Conservation (phyloP, 805 yeast genomes). For the Blastobotrys peoriensis region DNA sequence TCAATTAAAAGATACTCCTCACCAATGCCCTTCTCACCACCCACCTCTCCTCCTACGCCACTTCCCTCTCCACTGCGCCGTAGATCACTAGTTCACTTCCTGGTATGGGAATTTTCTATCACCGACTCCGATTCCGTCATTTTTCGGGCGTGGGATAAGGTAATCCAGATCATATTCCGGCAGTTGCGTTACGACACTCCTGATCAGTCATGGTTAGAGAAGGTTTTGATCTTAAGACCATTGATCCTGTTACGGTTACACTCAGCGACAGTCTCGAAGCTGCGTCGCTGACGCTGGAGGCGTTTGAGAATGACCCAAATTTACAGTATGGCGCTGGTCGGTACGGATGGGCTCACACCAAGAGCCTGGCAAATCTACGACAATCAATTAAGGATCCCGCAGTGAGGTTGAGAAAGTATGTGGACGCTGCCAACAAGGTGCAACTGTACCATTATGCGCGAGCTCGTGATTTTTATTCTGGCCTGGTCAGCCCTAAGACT, state of each 20-base stretch:
- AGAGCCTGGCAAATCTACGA: not conserved
- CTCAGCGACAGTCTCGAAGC: not conserved
- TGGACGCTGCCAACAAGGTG: not conserved
- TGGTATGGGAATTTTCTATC: no score
- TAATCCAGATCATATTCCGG: no score
- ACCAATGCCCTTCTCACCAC: not conserved
- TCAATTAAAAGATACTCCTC: not conserved
- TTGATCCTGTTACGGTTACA: not conserved
- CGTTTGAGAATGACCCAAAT: not conserved
- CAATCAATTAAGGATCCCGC: not conserved
- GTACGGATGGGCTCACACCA: not conserved
- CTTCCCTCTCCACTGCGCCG: no score
- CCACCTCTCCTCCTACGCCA: not conserved
- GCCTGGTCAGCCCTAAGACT: not conserved
- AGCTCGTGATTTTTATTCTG: not conserved
- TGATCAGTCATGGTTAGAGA: no score
- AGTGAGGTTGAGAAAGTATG: not conserved
- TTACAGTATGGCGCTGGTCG: not conserved
- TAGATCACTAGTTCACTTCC: no score
- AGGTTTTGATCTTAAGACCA: not conserved
- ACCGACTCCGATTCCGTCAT: no score
- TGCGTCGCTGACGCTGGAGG: not conserved
- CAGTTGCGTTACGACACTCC: no score
- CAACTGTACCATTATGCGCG: not conserved
- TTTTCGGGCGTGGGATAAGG: no score